Base-by-base conservation (phyloP, 2,329 filamentous ascomycete genomes). In the Chrysosporium queenslandicum region DNA sequence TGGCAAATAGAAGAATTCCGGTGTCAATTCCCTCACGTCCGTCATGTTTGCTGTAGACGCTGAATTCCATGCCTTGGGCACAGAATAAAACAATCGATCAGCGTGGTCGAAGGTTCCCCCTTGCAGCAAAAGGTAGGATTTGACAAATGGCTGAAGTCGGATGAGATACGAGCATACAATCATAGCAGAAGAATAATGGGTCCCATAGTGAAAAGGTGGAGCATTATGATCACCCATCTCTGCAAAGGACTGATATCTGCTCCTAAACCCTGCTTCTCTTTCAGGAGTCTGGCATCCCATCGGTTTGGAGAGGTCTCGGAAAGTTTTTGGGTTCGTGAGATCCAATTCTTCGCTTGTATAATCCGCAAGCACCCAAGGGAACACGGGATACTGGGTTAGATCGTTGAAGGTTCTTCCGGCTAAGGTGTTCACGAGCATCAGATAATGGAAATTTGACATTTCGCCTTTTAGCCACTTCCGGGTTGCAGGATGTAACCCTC, bases 151-250 rank as follows among this genome's bases (percentile, higher is more conserved):
- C 47, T 95, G 91, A 14, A 98, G 76, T 16, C 92, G 85, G 61
- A 98, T 96, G 37, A 98, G 77, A 63, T 96, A 98, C 0, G 90
- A 96, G 11, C 89, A 89, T 5, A 98, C 92, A 54, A 95, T 96
- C 92, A 97, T 98, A 6, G 92, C 92, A 1, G 92, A 97, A 1
- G 92, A 97, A 67, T 98, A 98, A 66, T 98, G 94, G 0, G 94
- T 98, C 16, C 92, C 92, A 60, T 97, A 98, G 65, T 98, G 92
- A 66, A 96, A 98, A 0, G 92, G 86, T 0, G 86, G 84, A 42
- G 78, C 76, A 53, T 76, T 77, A 39, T 75, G 71, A 58, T 95
- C 90, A 6, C 85, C 87, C 76, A 98, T 94, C 65, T 97, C 92
- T 0, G 84, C 84, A 65, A 98, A 84, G 14, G 87, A 86, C 59